Conservation (phyloP, 2,329 filamentous ascomycete genomes). For the Periconia digitata region DNA sequence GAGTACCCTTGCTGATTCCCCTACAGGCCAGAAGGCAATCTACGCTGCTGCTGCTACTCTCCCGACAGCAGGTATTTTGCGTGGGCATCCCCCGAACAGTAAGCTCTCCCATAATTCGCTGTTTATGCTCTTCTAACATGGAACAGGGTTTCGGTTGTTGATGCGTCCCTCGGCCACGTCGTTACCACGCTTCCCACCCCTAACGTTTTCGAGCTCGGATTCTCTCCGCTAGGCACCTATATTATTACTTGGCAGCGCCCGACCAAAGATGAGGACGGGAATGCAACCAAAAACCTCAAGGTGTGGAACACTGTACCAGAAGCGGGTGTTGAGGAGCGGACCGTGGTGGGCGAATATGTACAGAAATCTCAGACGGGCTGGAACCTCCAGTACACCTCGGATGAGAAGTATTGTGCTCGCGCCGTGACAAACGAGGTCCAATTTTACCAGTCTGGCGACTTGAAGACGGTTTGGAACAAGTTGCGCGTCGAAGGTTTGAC, state of each 20-base stretch:
- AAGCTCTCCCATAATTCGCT: constrained; percentile 26
- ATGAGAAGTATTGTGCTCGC: constrained; percentile 91
- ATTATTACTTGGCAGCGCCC: constrained; percentile 96
- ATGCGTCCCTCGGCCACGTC: constrained; percentile 74
- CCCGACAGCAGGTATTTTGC: constrained; percentile 95
- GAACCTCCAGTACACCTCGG: constrained; percentile 95
- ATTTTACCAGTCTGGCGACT: constrained; percentile 87
- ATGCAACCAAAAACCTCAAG: constrained; percentile 95
- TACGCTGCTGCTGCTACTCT: constrained; percentile 93
- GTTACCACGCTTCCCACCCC: constrained; percentile 74
- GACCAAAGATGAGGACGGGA: constrained; percentile 87
- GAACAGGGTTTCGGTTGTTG: constrained; percentile 74
- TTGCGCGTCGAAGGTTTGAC: constrained; percentile 86
- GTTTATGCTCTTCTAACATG: constrained; percentile 9
- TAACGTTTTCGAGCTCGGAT: constrained; percentile 91
- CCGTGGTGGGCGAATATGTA: constrained; percentile 82
- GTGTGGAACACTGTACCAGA: constrained; percentile 87
- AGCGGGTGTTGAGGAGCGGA: constrained; percentile 63
- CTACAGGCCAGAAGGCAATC: constrained; percentile 81
- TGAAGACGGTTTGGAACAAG: constrained; percentile 92
- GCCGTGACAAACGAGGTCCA: constrained; percentile 96
- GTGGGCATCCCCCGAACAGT: constrained; percentile 83
- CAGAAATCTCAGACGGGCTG: constrained; percentile 94
- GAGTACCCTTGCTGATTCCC: constrained; percentile 12
- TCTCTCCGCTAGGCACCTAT: constrained; percentile 89